phyloP scores from a whole-genome alignment of 2,329 filamentous ascomycete genomes.

The Diaporthe ampelina region DNA sequence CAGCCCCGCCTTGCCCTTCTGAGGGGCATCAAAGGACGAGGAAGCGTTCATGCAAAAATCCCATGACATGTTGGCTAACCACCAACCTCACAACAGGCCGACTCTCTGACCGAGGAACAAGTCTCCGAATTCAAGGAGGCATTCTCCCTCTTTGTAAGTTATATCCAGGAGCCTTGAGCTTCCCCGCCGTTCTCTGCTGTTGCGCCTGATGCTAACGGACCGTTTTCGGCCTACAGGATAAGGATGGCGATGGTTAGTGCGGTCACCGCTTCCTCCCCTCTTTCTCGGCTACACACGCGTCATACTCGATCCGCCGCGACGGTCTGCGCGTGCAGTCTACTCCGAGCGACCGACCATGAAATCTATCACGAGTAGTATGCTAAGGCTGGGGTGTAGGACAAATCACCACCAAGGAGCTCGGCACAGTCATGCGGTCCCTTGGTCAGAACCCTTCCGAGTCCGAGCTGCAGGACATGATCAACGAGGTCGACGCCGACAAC shows the following conservation, averaged over 20 bases:
- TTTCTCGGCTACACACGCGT: conserved; percentile 20
- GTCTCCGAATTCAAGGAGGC: conserved; percentile 99
- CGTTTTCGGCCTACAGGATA: conserved; percentile 73
- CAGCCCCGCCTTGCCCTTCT: conserved; percentile 34
- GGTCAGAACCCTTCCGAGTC: conserved; percentile 93
- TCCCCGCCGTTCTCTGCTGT: conserved; percentile 27
- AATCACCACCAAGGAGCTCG: conserved; percentile 92
- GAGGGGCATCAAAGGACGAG: conserved; percentile 39
- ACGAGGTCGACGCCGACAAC: conserved; percentile 93
- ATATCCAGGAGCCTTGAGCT: conserved; percentile 39
- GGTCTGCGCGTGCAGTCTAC: conserved; percentile 25
- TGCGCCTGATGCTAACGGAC: conserved; percentile 40
- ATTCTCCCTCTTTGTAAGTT: conserved; percentile 98
- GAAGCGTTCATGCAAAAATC: conserved; percentile 18
- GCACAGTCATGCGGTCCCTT: conserved; percentile 90
- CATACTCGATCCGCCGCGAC: conserved; percentile 30
- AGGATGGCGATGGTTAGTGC: conserved; percentile 89
- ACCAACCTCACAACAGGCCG: conserved; percentile 73
- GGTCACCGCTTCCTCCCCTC: conserved; percentile 1
- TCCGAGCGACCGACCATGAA: neutral
- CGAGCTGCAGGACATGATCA: conserved; percentile 94
- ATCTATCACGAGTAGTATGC: conserved; percentile 41
- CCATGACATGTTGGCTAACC: conserved; percentile 43
- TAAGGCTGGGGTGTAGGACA: conserved; percentile 71
- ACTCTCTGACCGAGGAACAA: conserved; percentile 99